Conservation (phyloP, 768 basidiomycete genomes). For the Dioszegia hungarica region DNA sequence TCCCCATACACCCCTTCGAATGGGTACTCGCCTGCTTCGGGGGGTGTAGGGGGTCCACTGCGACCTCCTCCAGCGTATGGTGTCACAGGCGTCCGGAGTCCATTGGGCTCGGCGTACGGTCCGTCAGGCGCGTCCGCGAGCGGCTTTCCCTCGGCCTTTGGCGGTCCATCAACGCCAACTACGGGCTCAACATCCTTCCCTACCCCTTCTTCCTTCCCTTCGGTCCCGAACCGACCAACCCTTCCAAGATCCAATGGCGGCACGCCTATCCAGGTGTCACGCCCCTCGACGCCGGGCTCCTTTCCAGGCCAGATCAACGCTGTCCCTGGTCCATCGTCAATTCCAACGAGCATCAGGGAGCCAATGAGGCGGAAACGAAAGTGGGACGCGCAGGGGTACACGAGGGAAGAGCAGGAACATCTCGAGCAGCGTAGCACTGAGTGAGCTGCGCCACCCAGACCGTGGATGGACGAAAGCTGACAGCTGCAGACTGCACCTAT, state of each 20-base stretch:
- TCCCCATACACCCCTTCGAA: no score
- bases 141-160: no score
- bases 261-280: not conserved
- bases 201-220: not conserved
- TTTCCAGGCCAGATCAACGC: slow-evolving; percentile 10
- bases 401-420: not conserved
- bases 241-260: not conserved
- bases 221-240: not conserved
- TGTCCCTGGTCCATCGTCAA: slow-evolving; percentile 1
- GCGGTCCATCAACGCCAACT: not conserved
- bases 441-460: slow-evolving; percentile 1
- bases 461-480: not conserved
- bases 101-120: no score
- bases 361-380: slow-evolving; percentile 9
- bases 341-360: not conserved
- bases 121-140: no score
- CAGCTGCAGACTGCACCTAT: slow-evolving; percentile 4
- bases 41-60: no score
- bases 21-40: no score
- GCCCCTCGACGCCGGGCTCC: not conserved
- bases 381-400: slow-evolving; percentile 9
- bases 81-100: no score
- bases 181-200: not conserved
- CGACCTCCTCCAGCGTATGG: no score
- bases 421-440: slow-evolving; percentile 10